Percentiles rank a stretch among this genome's conserved stretches.
Evolutionary conservation across 2,329 filamentous ascomycete species (phyloP).

Genomic region (Penicillium sp.): DNA sequence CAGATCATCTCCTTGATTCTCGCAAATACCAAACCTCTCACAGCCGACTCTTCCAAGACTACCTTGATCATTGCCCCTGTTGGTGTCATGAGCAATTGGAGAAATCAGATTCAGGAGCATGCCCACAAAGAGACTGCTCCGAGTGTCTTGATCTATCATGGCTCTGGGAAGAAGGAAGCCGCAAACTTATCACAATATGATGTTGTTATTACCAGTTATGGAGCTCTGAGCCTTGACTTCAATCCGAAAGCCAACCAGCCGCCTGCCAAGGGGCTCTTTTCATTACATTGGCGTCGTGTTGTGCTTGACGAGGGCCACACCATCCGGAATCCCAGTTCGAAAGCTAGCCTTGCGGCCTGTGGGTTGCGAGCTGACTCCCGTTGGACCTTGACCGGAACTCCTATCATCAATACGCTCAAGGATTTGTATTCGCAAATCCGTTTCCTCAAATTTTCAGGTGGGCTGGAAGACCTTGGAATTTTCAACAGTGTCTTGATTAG

Average conservation of each 20-base stretch:
- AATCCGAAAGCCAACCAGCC: slow-evolving; percentile 49
- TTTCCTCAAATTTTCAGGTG: slow-evolving; percentile 73
- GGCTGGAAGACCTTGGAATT: slow-evolving; percentile 68
- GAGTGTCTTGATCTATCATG: slow-evolving; percentile 73
- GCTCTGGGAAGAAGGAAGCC: slow-evolving; percentile 57
- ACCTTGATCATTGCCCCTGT: slow-evolving; percentile 81
- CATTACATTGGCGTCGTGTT: slow-evolving; percentile 71
- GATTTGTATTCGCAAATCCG: slow-evolving; percentile 78
- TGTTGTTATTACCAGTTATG: slow-evolving; percentile 82
- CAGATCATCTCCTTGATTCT: slow-evolving; percentile 80
- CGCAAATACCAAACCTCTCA: slow-evolving; percentile 48
- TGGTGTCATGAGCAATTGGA: slow-evolving; percentile 89
- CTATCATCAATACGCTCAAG: slow-evolving; percentile 78
- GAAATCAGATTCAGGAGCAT: slow-evolving; percentile 72
- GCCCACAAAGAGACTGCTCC: slow-evolving; percentile 63
- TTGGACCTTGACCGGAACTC: slow-evolving; percentile 79
- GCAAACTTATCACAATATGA: slow-evolving; percentile 65
- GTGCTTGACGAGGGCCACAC: slow-evolving; percentile 82
- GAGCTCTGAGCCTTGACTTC: slow-evolving; percentile 68
- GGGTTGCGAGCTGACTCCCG: slow-evolving; percentile 67
- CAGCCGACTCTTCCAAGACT: slow-evolving; percentile 52
- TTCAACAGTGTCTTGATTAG: slow-evolving; percentile 73
- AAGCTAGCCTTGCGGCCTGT: slow-evolving; percentile 67
- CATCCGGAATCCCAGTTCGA: slow-evolving; percentile 75
- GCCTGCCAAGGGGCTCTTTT: slow-evolving; percentile 56